Evolutionary conservation across 2,329 filamentous ascomycete genomes (phyloP), one percentile per base, ranked within the genome.

Genomic region (Metarhizium humberi): DNA sequence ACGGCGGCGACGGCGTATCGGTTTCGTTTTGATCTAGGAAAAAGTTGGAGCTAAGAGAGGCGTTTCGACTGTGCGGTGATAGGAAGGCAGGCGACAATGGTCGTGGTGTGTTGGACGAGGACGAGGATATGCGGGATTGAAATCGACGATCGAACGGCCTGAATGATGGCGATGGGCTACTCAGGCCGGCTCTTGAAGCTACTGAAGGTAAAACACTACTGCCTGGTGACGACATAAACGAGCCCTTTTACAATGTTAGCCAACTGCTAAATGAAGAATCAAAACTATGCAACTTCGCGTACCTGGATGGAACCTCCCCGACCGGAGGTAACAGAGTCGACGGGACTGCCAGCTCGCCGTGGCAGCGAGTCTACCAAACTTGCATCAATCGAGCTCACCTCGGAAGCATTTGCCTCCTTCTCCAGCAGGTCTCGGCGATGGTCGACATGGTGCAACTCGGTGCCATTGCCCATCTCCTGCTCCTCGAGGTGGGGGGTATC

Each of bases 141-240:
- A 99, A 99, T 55, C 94, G 85, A 60, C 90, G 85, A 68, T 99
- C 94, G 69, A 99, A 99, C 4, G 94, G 92, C 65, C 92, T 85
- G 64, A 96, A 87, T 16, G 90, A 91, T 20, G 88, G 88, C 16
- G 87, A 89, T 14, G 90, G 86, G 62, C 87, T 90, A 60, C 73
- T 74, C 43, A 87, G 71, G 58, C 83, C 79, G 20, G 83, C 79
- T 56, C 87, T 79, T 16, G 86, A 86, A 61, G 83, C 84, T 57
- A 86, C 77, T 40, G 86, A 85, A 4, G 85, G 84, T 32, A 90
- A 78, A 42, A 87, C 75, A 64, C 87, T 90, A 71, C 90, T 91
- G 42, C 84, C 81, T n/a, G 85, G 83, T 5, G 90, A 84, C 30
- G 80, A 85, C 54, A 82, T 66, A 42, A 79, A 68, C 30, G 83